phyloP scores from a whole-genome alignment of 177 flowering plant species.

The Vitis hybrid region DNA sequence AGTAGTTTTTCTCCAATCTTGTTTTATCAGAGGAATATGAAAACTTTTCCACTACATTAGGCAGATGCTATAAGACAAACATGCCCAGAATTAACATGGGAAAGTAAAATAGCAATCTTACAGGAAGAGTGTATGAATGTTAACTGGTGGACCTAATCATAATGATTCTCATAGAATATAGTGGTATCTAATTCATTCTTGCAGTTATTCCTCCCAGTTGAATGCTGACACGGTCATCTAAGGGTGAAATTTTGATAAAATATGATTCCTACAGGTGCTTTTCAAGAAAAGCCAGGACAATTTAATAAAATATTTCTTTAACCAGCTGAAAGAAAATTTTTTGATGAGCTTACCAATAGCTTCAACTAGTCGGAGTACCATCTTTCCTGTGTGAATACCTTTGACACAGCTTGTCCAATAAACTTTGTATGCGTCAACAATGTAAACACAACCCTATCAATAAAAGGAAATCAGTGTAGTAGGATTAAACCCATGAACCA shows the following conservation, averaged over 20 bases:
- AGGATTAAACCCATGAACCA: neutral
- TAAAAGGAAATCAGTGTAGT: constrained; percentile 8
- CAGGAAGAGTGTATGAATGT: neutral
- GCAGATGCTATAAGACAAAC: neutral
- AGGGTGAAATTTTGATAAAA: no score
- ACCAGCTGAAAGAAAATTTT: neutral
- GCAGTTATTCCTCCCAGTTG: neutral
- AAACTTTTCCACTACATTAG: neutral
- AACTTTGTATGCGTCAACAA: constrained; percentile 83
- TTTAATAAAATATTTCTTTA: neutral
- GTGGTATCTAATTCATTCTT: neutral
- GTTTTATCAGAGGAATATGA: neutral
- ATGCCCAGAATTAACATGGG: neutral
- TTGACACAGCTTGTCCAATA: constrained; percentile 83
- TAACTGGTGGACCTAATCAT: neutral
- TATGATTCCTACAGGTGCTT: no score
- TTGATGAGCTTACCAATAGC: constrained; percentile 76
- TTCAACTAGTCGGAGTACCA: constrained; percentile 93
- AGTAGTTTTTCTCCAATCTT: neutral
- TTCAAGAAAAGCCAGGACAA: neutral
- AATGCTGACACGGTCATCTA: neutral
- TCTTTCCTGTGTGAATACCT: constrained; percentile 87
- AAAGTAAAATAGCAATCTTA: neutral
- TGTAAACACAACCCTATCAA: constrained; percentile 83
- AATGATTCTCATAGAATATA: neutral